phyloP scores from a whole-genome alignment of 805 yeast species.

The Kodamaea hsintzibuensis region DNA sequence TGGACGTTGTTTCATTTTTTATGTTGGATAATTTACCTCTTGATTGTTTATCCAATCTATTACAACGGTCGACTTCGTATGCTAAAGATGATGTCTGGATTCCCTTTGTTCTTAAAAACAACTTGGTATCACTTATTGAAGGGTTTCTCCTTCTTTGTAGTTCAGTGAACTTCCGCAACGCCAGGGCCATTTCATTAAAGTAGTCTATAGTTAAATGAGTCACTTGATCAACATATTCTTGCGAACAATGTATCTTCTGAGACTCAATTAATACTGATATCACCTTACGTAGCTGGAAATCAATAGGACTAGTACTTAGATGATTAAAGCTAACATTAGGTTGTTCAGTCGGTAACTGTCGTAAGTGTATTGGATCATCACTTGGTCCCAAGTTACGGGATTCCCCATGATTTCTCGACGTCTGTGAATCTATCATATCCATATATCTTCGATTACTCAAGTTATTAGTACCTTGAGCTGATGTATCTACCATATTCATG shows the following conservation, averaged over 20 bases:
- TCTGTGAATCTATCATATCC: not conserved
- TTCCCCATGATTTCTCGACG: not conserved
- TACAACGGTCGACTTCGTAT: slow-evolving; percentile 31
- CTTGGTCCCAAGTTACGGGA: not conserved
- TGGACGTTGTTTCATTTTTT: slow-evolving; percentile 14
- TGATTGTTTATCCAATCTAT: slow-evolving; percentile 16
- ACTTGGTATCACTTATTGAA: slow-evolving; percentile 49
- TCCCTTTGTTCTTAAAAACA: slow-evolving; percentile 45
- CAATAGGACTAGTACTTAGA: slow-evolving; percentile 19
- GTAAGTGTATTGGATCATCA: not conserved
- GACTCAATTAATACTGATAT: slow-evolving; percentile 28
- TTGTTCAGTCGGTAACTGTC: not conserved
- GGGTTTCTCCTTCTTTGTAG: slow-evolving; percentile 62
- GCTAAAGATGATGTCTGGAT: slow-evolving; percentile 42
- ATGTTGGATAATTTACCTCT: slow-evolving; percentile 9
- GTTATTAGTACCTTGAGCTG: not conserved
- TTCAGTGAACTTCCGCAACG: slow-evolving; percentile 53
- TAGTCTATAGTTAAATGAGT: slow-evolving; percentile 30
- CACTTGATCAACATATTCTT: slow-evolving; percentile 30
- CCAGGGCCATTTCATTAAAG: slow-evolving; percentile 36
- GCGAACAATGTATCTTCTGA: slow-evolving; percentile 21
- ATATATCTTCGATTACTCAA: not conserved
- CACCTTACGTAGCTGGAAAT: slow-evolving; percentile 28
- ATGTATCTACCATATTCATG: not conserved
- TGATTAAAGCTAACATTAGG: not conserved